Evolutionary conservation across 73 alveolate genomes (phyloP), one percentile per base, ranked within the genome.

Genomic region (Durusdinium trenchii): DNA sequence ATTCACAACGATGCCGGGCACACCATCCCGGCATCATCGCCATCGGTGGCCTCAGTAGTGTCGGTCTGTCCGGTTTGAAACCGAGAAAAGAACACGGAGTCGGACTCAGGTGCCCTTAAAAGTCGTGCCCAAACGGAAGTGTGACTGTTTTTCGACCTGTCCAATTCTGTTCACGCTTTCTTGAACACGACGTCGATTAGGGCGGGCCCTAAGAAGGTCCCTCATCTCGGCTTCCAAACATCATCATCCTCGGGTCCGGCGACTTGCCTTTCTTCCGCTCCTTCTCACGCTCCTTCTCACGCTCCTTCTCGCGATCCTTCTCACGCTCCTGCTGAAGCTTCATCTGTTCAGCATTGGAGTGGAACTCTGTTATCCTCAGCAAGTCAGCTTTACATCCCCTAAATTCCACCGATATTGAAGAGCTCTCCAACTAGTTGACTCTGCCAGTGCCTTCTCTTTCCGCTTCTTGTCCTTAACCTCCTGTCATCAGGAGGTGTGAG

Each of bases 321-420:
- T 78, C 87, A 40, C 87, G 87, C 28, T 78, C 87, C 87, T 42
- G 87, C 10, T n/a, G 32, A 75, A 40, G 85, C 52, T 36, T n/a
- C n/a, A n/a, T n/a, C n/a, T 36, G 48, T 75, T 71, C 83, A 38
- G 51, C 48, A 5, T n/a, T n/a, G n/a, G n/a, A 71, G 5, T 32
- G 57, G 51, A 1, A 0, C 85, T 38, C 79, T 43, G 28, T 64
- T 64, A n/a, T n/a, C n/a, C n/a, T n/a, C n/a, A n/a, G n/a, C n/a
- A n/a, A n/a, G n/a, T n/a, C n/a, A n/a, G n/a, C n/a, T n/a, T n/a
- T n/a, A n/a, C n/a, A 54, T 14, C 69, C 42, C 78, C 7, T 23
- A 64, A 26, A 64, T 12, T 23, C 20, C 78, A 6, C 38, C 78
- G 5, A 14, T 40, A 23, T 64, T 12, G 78, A n/a, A n/a, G n/a